Evolutionary conservation across 2,329 filamentous ascomycete species (phyloP).

Genomic region (Alternaria incomplexa): DNA sequence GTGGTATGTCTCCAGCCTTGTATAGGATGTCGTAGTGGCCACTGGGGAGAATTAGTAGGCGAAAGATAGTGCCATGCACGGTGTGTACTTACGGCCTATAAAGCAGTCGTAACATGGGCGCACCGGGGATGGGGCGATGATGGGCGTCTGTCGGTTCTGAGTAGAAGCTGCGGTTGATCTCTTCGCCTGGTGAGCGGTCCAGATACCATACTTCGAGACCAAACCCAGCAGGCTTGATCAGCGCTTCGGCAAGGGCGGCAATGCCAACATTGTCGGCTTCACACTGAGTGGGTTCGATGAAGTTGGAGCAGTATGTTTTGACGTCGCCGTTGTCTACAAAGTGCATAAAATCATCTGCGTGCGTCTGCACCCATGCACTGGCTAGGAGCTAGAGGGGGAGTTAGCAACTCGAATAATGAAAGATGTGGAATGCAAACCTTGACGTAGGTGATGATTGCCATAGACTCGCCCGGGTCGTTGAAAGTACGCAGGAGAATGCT

Average conservation of each 20-base stretch:
- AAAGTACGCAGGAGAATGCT: constrained; percentile 69
- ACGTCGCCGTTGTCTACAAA: constrained; percentile 68
- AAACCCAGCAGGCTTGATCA: constrained; percentile 80
- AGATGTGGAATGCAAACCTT: constrained; percentile 55
- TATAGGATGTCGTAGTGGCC: constrained; percentile 97
- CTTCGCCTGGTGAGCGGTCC: constrained; percentile 78
- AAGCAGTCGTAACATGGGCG: constrained; percentile 71
- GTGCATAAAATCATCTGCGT: constrained; percentile 70
- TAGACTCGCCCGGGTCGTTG: constrained; percentile 72
- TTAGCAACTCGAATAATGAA: constrained; percentile 3
- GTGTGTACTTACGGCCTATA: constrained; percentile 66
- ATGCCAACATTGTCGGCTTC: constrained; percentile 95
- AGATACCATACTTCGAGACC: constrained; percentile 89
- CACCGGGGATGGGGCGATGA: constrained; percentile 49
- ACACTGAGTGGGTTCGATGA: constrained; percentile 74
- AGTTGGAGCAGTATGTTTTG: constrained; percentile 70
- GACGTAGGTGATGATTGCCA: constrained; percentile 84
- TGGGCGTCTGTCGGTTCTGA: constrained; percentile 61
- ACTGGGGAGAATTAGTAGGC: constrained; percentile 46
- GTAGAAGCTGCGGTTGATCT: constrained; percentile 72
- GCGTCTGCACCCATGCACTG: constrained; percentile 80
- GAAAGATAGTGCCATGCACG: neutral
- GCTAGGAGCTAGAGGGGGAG: constrained; percentile 70
- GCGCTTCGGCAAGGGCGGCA: constrained; percentile 74
- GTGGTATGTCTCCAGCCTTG: constrained; percentile 62